A percentile compares a stretch with the other conserved stretches of the same genome.
phyloP scores from a whole-genome alignment of 2,329 filamentous ascomycete species.

The Ceratocystis albifundus region DNA sequence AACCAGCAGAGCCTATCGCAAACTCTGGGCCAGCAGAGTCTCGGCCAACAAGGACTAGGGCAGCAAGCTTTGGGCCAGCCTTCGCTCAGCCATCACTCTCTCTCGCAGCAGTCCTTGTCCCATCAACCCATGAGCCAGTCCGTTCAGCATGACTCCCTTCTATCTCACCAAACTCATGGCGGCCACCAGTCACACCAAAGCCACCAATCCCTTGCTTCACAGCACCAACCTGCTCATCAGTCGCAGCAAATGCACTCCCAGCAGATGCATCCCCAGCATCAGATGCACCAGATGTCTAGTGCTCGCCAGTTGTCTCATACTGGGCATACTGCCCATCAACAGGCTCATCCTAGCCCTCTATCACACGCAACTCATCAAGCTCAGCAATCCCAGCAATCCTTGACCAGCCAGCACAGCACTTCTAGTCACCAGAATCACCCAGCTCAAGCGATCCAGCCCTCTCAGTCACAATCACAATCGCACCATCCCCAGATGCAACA shows the following conservation, averaged over 20 bases:
- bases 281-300: slow-evolving; percentile 19
- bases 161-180: slow-evolving; percentile 35
- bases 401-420: slow-evolving; percentile 20
- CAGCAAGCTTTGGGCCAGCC: slow-evolving; percentile 13
- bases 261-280: slow-evolving; percentile 18
- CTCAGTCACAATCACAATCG: slow-evolving; percentile 27
- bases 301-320: slow-evolving; percentile 18
- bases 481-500: slow-evolving; percentile 22
- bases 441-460: slow-evolving; percentile 25
- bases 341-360: slow-evolving; percentile 20
- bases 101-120: slow-evolving; percentile 18
- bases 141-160: slow-evolving; percentile 35
- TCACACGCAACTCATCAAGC: slow-evolving; percentile 19
- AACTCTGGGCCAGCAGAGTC: slow-evolving; percentile 23
- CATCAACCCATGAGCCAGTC: slow-evolving; percentile 29
- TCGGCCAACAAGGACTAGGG: slow-evolving; percentile 25
- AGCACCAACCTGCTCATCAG: slow-evolving; percentile 25
- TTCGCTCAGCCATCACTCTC: slow-evolving; percentile 15
- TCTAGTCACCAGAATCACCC: slow-evolving; percentile 26
- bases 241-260: slow-evolving; percentile 19
- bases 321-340: slow-evolving; percentile 20
- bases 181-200: slow-evolving; percentile 27
- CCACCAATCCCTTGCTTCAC: slow-evolving; percentile 28
- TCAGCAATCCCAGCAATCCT: slow-evolving; percentile 23
- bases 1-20: slow-evolving; percentile 27